Conservation (phyloP, 73 alveolate genomes). For the Stentor coeruleus region DNA sequence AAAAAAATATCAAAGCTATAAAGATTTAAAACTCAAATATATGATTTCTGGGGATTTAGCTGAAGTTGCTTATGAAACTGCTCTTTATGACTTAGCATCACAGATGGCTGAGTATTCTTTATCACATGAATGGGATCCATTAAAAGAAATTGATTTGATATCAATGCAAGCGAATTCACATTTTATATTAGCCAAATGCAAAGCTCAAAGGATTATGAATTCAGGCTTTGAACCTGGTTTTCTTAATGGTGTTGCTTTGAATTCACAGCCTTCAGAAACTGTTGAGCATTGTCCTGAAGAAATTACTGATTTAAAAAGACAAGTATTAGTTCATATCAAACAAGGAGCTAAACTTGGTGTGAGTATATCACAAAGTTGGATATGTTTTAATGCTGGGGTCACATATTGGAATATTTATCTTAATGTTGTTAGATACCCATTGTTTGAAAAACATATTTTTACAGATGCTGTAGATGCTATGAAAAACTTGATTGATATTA, state of each 20-base stretch:
- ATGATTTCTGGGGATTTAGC: conserved; percentile 77
- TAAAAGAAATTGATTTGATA: conserved; percentile 86
- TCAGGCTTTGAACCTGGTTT: conserved; percentile 89
- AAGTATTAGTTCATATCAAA: conserved; percentile 75
- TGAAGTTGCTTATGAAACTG: conserved; percentile 72
- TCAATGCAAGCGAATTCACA: conserved; percentile 87
- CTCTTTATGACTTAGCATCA: conserved; percentile 77
- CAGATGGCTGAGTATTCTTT: conserved; percentile 75
- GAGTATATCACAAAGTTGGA: conserved; percentile 88
- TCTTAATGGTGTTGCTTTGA: conserved; percentile 63
- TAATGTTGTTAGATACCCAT: conserved; percentile 79
- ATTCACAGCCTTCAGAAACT: conserved; percentile 74
- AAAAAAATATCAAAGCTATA: conserved; percentile 65
- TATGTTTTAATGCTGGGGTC: conserved; percentile 93
- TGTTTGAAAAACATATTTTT: conserved; percentile 70
- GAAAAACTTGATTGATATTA: conserved; percentile 87
- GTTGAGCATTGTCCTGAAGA: conserved; percentile 74
- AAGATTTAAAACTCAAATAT: conserved; percentile 68
- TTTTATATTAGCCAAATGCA: conserved; percentile 80
- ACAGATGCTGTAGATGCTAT: conserved; percentile 80
- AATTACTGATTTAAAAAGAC: conserved; percentile 72
- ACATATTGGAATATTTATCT: conserved; percentile 91
- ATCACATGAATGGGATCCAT: conserved; percentile 75
- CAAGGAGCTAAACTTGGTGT: conserved; percentile 87
- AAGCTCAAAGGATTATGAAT: conserved; percentile 76